Evolutionary conservation across 371 early-diverging fungal species (phyloP), one percentile per base, ranked within the genome.

Genomic region (Mortierella sp.): DNA sequence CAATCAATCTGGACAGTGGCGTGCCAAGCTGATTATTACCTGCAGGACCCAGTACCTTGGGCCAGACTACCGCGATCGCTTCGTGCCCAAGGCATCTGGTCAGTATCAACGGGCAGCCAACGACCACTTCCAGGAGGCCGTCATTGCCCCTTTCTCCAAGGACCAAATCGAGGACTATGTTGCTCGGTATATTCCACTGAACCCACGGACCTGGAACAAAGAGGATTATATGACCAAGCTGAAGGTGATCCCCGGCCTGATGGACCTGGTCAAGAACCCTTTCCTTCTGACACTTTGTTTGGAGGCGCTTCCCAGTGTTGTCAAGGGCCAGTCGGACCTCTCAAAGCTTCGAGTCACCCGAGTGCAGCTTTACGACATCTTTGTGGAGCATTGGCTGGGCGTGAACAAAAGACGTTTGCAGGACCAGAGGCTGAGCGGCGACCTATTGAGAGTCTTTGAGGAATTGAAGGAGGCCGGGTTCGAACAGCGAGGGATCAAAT

Each of bases 11-110:
- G 44, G n/a, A 34, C n/a, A 48, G 24, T 59, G 59, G 70, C 21
- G n/a, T 1, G 74, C 53, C 48, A 69, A 74, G 50, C 59, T 79
- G 71, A 31, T 79, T 6, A 74, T 79, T 34, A 71, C 70, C 13
- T 74, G 79, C 43, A 55, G 74, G 4, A 70, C 61, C 26, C 55
- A 73, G 43, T 79, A 74, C 55, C 43, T 74, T 14, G 70, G 59
- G 0, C 8, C n/a, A 21, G 59, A 74, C 28, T 79, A 79, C 31
- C 48, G 40, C 0, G 34, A 46, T n/a, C 55, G 8, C 5, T 76
- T 74, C 13, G 28, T 61, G 0, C 74, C 74, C 0, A 37, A 28
- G 1, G 5, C 61, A 40, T 4, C 44, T 21, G 4, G 37, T 14
- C 0, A n/a, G n/a, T n/a, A n/a, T n/a, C n/a, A n/a, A n/a, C n/a